Base-by-base conservation (phyloP, 495 filamentous ascomycete species). In the Lasiosphaeriaceae sp. region DNA sequence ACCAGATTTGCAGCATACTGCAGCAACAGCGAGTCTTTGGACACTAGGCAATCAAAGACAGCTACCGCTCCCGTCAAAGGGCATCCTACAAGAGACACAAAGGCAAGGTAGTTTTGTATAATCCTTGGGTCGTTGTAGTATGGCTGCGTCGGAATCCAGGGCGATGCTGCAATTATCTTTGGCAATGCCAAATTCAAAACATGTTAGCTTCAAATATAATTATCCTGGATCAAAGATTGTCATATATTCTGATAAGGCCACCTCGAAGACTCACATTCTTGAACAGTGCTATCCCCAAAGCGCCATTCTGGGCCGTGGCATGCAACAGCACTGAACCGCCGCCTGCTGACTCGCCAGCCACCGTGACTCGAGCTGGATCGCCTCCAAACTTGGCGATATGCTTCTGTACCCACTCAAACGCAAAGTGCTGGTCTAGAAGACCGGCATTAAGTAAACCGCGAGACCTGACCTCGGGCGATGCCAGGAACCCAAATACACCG, bases 361-460 rank as follows among this genome's bases (percentile, higher is more conserved):
- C 61, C 14, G 73, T 74, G 1, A 80, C 76, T 43, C 68, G 66
- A 1, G 54, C 24, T 37, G 69, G 70, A 54, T 73, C 66, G 1
- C 83, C 80, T 9, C 80, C 76, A 61, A 85, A 84, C 7, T 72
- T 68, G 2, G 55, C 73, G 51, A 86, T 85, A 43, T 84, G 81
- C 43, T 83, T 79, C 41, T 78, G 72, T 45, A 85, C 68, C 77
- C 76, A 80, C 31, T 72, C 56, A 1, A 78, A 62, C 1, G 70
- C 75, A 24, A 78, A 64, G 20, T 67, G 56, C 58, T 79, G 76
- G 62, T 79, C 76, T 0, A 73, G 62, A 0, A 79, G 55, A 2
- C 75, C 76, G 0, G 82, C 73, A 54, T 85, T 73, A 20, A 66
- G 31, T 2, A 68, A 71, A 0, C 69, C 74, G 3, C 65, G 62